Conservation (phyloP, 2,329 filamentous ascomycete species). For the Rutstroemia sp. region DNA sequence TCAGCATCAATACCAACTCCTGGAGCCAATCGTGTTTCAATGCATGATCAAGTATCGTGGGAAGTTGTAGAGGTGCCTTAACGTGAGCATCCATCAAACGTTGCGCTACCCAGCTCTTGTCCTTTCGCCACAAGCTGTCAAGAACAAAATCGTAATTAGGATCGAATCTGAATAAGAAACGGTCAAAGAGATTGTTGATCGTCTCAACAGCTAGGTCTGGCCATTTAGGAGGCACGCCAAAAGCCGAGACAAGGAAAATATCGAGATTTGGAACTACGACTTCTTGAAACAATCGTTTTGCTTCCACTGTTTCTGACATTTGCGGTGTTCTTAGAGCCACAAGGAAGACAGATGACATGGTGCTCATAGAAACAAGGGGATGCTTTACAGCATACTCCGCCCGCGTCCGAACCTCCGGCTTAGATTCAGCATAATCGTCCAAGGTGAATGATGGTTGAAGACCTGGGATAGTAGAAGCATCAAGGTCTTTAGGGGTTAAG, state of each 20-base stretch:
- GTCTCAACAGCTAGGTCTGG: slow-evolving; percentile 67
- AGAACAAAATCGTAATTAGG: slow-evolving; percentile 81
- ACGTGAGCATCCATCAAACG: slow-evolving; percentile 73
- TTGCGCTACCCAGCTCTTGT: slow-evolving; percentile 77
- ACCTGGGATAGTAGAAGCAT: slow-evolving; percentile 77
- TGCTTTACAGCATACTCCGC: slow-evolving; percentile 68
- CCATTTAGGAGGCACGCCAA: slow-evolving; percentile 73
- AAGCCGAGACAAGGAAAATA: slow-evolving; percentile 71
- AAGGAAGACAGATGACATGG: slow-evolving; percentile 62
- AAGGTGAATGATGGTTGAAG: slow-evolving; percentile 69
- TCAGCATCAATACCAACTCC: slow-evolving; percentile 54
- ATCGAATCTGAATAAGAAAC: slow-evolving; percentile 73
- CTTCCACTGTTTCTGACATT: slow-evolving; percentile 55
- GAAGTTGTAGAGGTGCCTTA: slow-evolving; percentile 57
- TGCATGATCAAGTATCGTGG: slow-evolving; percentile 70
- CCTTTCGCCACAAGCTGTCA: slow-evolving; percentile 84
- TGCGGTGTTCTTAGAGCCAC: slow-evolving; percentile 54
- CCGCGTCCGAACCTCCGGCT: slow-evolving; percentile 50
- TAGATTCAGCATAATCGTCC: slow-evolving; percentile 53
- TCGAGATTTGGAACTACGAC: slow-evolving; percentile 67
- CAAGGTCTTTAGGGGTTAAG: slow-evolving; percentile 65
- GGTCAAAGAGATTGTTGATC: slow-evolving; percentile 69
- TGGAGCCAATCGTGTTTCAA: slow-evolving; percentile 78
- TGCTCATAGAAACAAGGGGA: slow-evolving; percentile 81
- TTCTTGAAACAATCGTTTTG: slow-evolving; percentile 57